Evolutionary conservation across 2,329 filamentous ascomycete genomes (phyloP).

Genomic region (Colletotrichum ledebouriae): DNA sequence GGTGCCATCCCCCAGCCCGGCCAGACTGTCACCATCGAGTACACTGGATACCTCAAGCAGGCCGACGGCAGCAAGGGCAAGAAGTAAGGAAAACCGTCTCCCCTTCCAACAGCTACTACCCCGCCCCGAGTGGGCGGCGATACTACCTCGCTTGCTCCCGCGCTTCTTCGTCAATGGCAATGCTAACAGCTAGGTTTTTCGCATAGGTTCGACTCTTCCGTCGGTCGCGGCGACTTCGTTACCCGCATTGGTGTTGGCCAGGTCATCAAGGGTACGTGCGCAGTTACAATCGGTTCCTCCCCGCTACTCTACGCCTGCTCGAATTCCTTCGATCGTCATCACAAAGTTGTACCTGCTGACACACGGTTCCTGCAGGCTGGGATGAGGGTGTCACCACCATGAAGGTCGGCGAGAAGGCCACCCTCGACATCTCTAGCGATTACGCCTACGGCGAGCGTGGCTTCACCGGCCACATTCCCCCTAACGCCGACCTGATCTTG

Average conservation of each 20-base stretch:
- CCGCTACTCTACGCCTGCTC: too few species aligned
- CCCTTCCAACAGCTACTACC: too few species aligned
- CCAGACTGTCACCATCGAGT: slow-evolving; percentile 87
- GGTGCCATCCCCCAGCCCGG: slow-evolving; percentile 72
- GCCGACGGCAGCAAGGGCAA: slow-evolving; percentile 73
- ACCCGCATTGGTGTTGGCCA: slow-evolving; percentile 84
- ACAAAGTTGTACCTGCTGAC: slow-evolving; percentile 28
- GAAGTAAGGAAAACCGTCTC: slow-evolving; percentile 63
- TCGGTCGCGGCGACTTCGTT: slow-evolving; percentile 81
- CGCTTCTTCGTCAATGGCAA: not conserved
- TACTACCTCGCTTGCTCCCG: not conserved
- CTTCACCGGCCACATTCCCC: slow-evolving; percentile 83
- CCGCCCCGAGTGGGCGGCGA: not conserved
- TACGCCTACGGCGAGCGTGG: slow-evolving; percentile 77
- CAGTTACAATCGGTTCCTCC: not conserved
- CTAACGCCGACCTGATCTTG: slow-evolving; percentile 84
- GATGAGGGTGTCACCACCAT: slow-evolving; percentile 88
- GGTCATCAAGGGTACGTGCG: slow-evolving; percentile 83
- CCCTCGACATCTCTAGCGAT: slow-evolving; percentile 82
- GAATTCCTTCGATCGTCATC: not conserved
- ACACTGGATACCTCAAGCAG: slow-evolving; percentile 85
- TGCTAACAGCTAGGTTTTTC: not conserved
- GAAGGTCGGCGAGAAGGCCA: slow-evolving; percentile 91
- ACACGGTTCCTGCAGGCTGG: slow-evolving; percentile 70
- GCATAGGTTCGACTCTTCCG: slow-evolving; percentile 88